A percentile compares a stretch with the other conserved stretches of the same genome.
Evolutionary conservation across 805 yeast species (phyloP).

Genomic region (Candida verbasci): DNA sequence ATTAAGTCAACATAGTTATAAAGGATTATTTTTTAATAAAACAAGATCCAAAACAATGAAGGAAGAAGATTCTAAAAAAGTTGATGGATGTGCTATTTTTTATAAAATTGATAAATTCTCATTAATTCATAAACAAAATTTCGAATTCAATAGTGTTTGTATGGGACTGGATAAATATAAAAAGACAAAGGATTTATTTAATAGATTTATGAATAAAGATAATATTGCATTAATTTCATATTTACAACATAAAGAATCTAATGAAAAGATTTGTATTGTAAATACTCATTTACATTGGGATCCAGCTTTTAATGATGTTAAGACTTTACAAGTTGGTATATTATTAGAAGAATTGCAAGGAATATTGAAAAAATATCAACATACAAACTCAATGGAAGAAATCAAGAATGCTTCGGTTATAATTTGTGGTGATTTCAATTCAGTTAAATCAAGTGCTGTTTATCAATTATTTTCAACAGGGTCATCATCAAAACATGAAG

Average conservation of each 20-base stretch:
- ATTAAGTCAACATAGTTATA: conserved; percentile 70
- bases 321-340: conserved; percentile 91
- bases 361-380: conserved; percentile 47
- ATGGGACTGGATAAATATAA: conserved; percentile 81
- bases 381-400: conserved; percentile 45
- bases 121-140: conserved; percentile 61
- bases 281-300: conserved; percentile 99
- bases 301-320: conserved; percentile 93
- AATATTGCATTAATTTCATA: conserved; percentile 78
- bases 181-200: conserved; percentile 90
- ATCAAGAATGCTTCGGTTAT: conserved; percentile 66
- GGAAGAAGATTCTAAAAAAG: conserved; percentile 75
- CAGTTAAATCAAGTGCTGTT: conserved; percentile 83
- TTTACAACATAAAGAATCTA: conserved; percentile 68
- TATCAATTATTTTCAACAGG: conserved; percentile 86
- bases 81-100: conserved; percentile 98
- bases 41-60: conserved; percentile 90
- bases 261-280: conserved; percentile 67
- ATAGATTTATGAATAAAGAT: conserved; percentile 94
- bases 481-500: conserved; percentile 69
- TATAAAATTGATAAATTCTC: conserved; percentile 67
- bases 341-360: conserved; percentile 81
- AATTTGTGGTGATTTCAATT: conserved; percentile 95
- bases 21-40: conserved; percentile 78
- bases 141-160: conserved; percentile 81